phyloP scores from a whole-genome alignment of 108 stramenopile genomes.

The Skeletonema menzelii region DNA sequence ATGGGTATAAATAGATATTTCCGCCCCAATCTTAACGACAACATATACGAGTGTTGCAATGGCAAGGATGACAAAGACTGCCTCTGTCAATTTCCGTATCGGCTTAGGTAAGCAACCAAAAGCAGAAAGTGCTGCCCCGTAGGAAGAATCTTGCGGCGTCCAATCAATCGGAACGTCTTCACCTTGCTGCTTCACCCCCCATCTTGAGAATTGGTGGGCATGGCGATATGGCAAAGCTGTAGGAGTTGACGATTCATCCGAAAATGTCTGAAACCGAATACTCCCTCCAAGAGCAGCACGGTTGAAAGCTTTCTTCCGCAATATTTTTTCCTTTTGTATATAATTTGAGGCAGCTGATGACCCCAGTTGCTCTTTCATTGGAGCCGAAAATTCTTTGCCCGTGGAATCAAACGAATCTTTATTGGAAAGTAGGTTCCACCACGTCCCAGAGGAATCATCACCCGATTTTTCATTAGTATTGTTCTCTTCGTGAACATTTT shows the following conservation, averaged over 20 bases:
- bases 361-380: background rate
- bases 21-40: slow-evolving; percentile 26
- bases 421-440: slow-evolving; percentile 31
- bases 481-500: background rate
- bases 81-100: slow-evolving; percentile 33
- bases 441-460: slow-evolving; percentile 13
- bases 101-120: slow-evolving; percentile 43
- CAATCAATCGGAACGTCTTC: slow-evolving; percentile 20
- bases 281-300: slow-evolving; percentile 8
- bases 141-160: slow-evolving; percentile 45
- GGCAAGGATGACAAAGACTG: slow-evolving; percentile 13
- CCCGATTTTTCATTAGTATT: slow-evolving; percentile 20
- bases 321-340: slow-evolving; percentile 6
- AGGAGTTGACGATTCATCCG: background rate
- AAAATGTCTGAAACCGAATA: background rate
- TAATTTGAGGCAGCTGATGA: background rate
- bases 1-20: slow-evolving; percentile 1
- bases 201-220: background rate
- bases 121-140: slow-evolving; percentile 41
- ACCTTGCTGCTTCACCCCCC: slow-evolving; percentile 1
- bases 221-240: slow-evolving; percentile 5
- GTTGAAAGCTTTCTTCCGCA: slow-evolving; percentile 9
- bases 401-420: slow-evolving; percentile 20
- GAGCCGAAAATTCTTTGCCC: background rate
- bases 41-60: slow-evolving; percentile 23